Evolutionary conservation across 1,284 basidiomycete genomes (phyloP), one percentile per base, ranked within the genome.

Genomic region (Sanghuangporus sanghuang): DNA sequence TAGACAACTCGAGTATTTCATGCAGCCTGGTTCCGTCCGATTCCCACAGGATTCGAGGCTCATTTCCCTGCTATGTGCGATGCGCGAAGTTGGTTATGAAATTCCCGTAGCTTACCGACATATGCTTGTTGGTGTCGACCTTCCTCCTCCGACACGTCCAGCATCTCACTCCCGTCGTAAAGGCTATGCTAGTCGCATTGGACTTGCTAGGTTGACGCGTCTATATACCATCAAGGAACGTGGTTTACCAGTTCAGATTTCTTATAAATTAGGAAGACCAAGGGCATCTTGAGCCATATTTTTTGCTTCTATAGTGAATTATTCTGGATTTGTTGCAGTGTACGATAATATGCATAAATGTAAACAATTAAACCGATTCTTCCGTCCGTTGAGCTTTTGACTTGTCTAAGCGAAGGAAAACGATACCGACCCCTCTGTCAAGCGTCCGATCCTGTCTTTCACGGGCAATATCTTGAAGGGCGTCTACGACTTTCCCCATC

Each of bases 401-500:
- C 40, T 58, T 63, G 35, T 59, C 56, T 53, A 48, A 32, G 23
- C 57, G 77, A 40, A 88, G 71, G 62, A 77, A 81, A 52, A 86
- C 66, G 3, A 74, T 69, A 6, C 76, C 78, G n/a, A 73, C 72
- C 8, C 73, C 75, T 55, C 68, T 74, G 23, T 74, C 70, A 35
- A 78, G 69, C 23, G 78, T 77, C 46, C 77, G 74, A 3, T 73
- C 71, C 66, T 80, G 82, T 79, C 80, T 86, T 73, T 87, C 85
- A 60, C 73, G 75, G 36, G 77, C 80, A 1, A 83, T 71, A 59
- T 82, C 85, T 46, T 68, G 64, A 42, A 89, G 71, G 6, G 64
- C 64, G 0, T 73, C 72, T 1, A 79, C 67, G 23, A 81, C 75
- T 59, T 79, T 75, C 44, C 80, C 69, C 60, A 83, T 71, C 27